Evolutionary conservation across 2,329 filamentous ascomycete species (phyloP).

Genomic region (Calonectria hongkongensis): DNA sequence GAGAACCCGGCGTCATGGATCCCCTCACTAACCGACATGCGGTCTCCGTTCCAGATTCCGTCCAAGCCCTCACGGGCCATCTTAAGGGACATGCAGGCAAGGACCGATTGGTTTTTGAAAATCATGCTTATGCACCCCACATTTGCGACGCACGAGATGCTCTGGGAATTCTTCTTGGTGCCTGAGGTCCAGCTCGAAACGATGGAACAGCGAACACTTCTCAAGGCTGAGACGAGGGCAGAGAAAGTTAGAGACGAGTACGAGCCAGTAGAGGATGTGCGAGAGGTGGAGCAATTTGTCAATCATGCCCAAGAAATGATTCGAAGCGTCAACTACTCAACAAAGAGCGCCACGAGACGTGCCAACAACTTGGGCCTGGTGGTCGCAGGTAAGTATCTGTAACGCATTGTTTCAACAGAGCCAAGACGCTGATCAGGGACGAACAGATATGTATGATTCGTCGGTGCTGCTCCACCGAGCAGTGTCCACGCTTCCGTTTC

Average conservation of each 20-base stretch:
- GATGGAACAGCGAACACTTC: constrained; percentile 90
- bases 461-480: constrained; percentile 72
- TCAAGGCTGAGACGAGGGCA: constrained; percentile 87
- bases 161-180: constrained; percentile 99
- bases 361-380: constrained; percentile 83
- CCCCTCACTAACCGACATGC: constrained; percentile 83
- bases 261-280: constrained; percentile 86
- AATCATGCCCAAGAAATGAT: constrained; percentile 94
- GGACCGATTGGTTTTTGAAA: constrained; percentile 90
- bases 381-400: constrained; percentile 70
- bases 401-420: constrained; percentile 33
- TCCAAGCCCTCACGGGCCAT: constrained; percentile 92
- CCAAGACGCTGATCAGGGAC: constrained; percentile 52
- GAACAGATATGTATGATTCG: constrained; percentile 81
- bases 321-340: constrained; percentile 87
- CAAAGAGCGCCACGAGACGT: constrained; percentile 86
- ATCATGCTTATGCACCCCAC: constrained; percentile 92
- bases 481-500: constrained; percentile 75
- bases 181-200: constrained; percentile 93
- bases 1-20: constrained; percentile 98
- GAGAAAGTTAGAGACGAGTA: constrained; percentile 94
- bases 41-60: constrained; percentile 94
- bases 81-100: constrained; percentile 89
- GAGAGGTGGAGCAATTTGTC: constrained; percentile 94
- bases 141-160: constrained; percentile 95